A percentile compares a stretch with the other conserved stretches of the same genome.
Conservation (phyloP, 768 basidiomycete genomes). For the Podaxis sp. region DNA sequence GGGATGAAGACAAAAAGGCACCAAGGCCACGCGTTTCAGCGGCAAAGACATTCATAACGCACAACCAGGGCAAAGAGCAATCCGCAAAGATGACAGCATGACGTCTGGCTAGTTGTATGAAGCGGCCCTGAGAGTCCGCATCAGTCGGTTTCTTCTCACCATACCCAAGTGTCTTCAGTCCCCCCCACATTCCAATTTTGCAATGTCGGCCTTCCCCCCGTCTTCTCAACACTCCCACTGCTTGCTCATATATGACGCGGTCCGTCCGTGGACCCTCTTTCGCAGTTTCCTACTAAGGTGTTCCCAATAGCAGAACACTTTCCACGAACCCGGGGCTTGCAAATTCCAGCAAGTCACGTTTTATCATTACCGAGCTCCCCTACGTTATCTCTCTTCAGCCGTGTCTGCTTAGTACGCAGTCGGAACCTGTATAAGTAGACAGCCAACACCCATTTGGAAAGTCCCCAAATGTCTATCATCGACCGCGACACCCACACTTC, state of each 20-base stretch:
- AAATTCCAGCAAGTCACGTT: neutral
- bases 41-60: neutral
- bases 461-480: conserved; percentile 28
- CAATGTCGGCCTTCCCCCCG: neutral
- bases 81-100: neutral
- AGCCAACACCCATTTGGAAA: neutral
- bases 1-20: neutral
- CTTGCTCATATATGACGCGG: neutral
- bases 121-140: neutral
- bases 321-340: neutral
- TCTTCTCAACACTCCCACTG: neutral
- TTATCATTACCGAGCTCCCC: neutral
- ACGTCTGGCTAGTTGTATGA: neutral
- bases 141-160: neutral
- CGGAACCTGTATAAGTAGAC: neutral
- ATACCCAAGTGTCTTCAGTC: neutral
- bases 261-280: neutral
- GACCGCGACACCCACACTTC: conserved; percentile 20
- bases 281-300: neutral
- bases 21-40: neutral
- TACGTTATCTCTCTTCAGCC: neutral
- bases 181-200: neutral
- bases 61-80: neutral
- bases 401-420: neutral
- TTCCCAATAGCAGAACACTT: neutral